Percentiles rank a stretch among this genome's conserved stretches.
phyloP scores from a whole-genome alignment of 805 yeast genomes.

The Myxozyma geophila region DNA sequence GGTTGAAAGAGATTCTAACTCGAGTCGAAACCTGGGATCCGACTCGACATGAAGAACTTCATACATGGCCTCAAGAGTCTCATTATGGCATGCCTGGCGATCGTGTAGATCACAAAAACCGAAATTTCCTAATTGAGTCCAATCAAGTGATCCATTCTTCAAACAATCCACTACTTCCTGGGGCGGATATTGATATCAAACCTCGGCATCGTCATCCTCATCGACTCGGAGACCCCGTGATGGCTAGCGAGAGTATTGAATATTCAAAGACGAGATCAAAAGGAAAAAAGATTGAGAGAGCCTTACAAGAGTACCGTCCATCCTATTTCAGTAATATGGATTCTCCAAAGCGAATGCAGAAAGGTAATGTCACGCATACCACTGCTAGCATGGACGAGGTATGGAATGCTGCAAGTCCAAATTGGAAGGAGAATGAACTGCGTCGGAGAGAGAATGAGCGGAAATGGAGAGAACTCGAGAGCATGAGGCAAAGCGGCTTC shows the following conservation, averaged over 20 bases:
- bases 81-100: too few relatives aligned
- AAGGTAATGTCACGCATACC: not conserved
- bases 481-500: not conserved
- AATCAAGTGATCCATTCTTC: too few relatives aligned
- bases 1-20: conserved; percentile 21
- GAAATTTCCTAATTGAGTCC: too few relatives aligned
- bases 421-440: conserved; percentile 15
- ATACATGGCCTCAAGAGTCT: too few relatives aligned
- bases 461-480: conserved; percentile 23
- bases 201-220: too few relatives aligned
- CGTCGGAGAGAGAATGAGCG: conserved; percentile 19
- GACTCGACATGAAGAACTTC: not conserved
- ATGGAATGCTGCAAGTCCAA: conserved; percentile 16
- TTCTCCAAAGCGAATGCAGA: too few relatives aligned
- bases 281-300: not conserved
- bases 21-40: conserved; percentile 21
- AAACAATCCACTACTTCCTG: too few relatives aligned
- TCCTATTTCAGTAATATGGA: too few relatives aligned
- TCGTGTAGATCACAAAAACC: too few relatives aligned
- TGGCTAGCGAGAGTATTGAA: too few relatives aligned
- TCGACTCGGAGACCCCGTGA: too few relatives aligned
- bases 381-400: not conserved
- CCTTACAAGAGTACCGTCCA: not conserved
- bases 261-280: not conserved
- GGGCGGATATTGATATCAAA: too few relatives aligned